Conservation (phyloP, 192 early-diverging fungal species). For the Radiomyces spectabilis region DNA sequence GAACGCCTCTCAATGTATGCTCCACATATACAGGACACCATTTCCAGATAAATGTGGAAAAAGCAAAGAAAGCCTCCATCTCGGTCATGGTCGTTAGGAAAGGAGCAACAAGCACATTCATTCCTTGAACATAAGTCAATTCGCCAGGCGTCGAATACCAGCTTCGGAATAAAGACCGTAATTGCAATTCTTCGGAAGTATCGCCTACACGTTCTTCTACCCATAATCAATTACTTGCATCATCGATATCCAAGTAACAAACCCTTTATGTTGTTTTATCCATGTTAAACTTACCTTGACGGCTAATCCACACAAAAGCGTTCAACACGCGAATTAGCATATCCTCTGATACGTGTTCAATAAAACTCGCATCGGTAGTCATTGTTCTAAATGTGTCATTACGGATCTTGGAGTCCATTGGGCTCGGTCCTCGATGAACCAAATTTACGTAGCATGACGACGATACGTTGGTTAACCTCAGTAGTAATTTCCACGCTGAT, state of each 20-base stretch:
- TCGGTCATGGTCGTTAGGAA: conserved; percentile 91
- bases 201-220: background rate
- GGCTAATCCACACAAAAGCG: conserved; percentile 68
- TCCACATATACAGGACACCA: conserved; percentile 92
- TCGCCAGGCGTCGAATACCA: conserved; percentile 5
- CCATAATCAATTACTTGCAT: conserved; percentile 1
- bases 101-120: conserved; percentile 90
- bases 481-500: conserved; percentile 66
- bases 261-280: background rate
- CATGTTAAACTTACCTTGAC: conserved; percentile 70
- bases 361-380: conserved; percentile 71
- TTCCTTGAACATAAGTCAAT: conserved; percentile 88
- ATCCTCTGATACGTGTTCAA: conserved; percentile 60
- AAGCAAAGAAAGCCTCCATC: conserved; percentile 84
- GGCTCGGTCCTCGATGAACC: conserved; percentile 62
- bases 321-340: conserved; percentile 75
- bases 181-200: conserved; percentile 2
- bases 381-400: conserved; percentile 89
- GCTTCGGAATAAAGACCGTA: background rate
- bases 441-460: conserved; percentile 66
- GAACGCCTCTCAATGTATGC: conserved; percentile 81
- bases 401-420: conserved; percentile 72
- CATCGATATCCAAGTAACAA: background rate
- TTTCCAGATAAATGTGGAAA: conserved; percentile 79
- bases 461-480: conserved; percentile 65